phyloP scores from a whole-genome alignment of 805 yeast species.

The Starmerella bacillaris region DNA sequence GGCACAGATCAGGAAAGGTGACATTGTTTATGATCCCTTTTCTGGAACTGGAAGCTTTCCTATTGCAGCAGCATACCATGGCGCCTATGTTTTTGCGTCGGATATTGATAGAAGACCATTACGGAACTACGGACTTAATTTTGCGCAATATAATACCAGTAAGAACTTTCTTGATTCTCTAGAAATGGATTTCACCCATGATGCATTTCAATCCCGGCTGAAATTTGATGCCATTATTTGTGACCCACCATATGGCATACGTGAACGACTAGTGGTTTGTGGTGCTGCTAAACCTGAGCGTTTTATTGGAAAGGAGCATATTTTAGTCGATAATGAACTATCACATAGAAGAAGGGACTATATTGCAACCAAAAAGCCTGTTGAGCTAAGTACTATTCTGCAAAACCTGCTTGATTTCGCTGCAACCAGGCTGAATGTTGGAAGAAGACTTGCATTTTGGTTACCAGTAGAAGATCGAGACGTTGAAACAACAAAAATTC shows the following conservation, averaged over 20 bases:
- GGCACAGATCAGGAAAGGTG: slow-evolving; percentile 50
- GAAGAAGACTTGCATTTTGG: slow-evolving; percentile 85
- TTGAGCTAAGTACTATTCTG: slow-evolving; percentile 55
- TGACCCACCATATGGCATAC: slow-evolving; percentile 95
- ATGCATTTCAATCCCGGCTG: slow-evolving; percentile 49
- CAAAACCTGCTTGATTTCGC: slow-evolving; percentile 65
- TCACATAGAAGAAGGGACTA: slow-evolving; percentile 68
- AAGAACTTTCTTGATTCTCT: slow-evolving; percentile 50
- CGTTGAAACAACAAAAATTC: slow-evolving; percentile 30
- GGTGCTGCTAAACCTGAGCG: slow-evolving; percentile 57
- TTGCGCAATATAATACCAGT: slow-evolving; percentile 50
- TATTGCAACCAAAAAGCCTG: slow-evolving; percentile 84
- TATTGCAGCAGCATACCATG: slow-evolving; percentile 71
- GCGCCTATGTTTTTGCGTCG: slow-evolving; percentile 65
- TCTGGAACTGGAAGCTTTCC: slow-evolving; percentile 92
- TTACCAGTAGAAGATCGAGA: slow-evolving; percentile 94
- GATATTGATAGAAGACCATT: slow-evolving; percentile 76
- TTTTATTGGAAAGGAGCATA: slow-evolving; percentile 49
- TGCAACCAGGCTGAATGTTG: slow-evolving; percentile 46
- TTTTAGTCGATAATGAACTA: slow-evolving; percentile 59
- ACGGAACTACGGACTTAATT: slow-evolving; percentile 56
- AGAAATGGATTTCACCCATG: slow-evolving; percentile 90
- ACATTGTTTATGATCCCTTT: slow-evolving; percentile 79
- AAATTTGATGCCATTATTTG: slow-evolving; percentile 67
- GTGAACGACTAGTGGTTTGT: slow-evolving; percentile 85